Conservation (phyloP, 2,329 filamentous ascomycete genomes). For the Penicillium fuscoglaucum region DNA sequence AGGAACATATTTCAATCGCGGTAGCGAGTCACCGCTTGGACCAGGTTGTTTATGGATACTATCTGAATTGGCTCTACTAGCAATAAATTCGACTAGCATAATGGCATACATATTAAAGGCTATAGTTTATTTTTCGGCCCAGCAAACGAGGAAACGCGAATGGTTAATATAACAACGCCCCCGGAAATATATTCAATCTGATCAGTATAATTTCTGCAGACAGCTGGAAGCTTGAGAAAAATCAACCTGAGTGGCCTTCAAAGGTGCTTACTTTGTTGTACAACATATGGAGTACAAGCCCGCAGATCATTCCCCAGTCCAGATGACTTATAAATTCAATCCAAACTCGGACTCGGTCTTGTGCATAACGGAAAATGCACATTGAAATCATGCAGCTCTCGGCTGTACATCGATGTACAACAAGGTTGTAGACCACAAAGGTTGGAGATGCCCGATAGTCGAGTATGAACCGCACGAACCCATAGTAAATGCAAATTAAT, state of each 20-base stretch:
- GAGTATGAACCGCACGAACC: not conserved
- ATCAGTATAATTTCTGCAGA: slow-evolving; percentile 1
- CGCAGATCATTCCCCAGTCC: slow-evolving; percentile 19
- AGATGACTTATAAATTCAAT: slow-evolving; percentile 25
- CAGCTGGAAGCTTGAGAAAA: slow-evolving; percentile 2
- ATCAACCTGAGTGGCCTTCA: not conserved
- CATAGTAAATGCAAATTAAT: not conserved
- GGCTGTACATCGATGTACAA: not conserved
- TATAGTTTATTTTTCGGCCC: not conserved
- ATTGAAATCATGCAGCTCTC: slow-evolving; percentile 9
- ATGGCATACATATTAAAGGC: not conserved
- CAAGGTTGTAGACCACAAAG: not conserved
- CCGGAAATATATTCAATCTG: not conserved
- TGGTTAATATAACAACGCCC: not conserved
- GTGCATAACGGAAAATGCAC: slow-evolving; percentile 8
- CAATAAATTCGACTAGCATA: not conserved
- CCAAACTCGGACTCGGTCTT: slow-evolving; percentile 4
- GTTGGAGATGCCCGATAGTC: not conserved
- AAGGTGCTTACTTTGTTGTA: slow-evolving; percentile 10
- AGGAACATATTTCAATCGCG: not conserved
- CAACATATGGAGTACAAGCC: slow-evolving; percentile 5
- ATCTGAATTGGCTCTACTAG: not conserved
- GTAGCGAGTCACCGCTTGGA: not conserved
- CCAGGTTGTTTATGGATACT: not conserved
- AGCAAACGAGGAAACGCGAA: not conserved